A percentile compares a stretch with the other conserved stretches of the same genome.
Conservation (phyloP, 2,329 filamentous ascomycete genomes). For the Huntiella abstrusa region DNA sequence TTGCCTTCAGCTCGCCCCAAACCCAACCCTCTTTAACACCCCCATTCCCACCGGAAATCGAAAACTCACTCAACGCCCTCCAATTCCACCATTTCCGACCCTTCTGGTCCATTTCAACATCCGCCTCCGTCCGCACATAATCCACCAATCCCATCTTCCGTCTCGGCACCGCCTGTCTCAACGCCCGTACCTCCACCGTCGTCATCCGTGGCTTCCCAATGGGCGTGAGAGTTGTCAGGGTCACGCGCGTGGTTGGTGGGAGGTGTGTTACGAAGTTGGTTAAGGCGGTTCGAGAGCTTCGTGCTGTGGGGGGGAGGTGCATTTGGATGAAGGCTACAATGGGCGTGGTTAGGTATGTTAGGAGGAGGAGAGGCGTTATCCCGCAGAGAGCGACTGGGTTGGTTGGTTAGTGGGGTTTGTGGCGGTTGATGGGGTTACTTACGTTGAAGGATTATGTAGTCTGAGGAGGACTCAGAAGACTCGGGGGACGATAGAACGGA, state of each 20-base stretch:
- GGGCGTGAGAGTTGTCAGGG: constrained; percentile 35
- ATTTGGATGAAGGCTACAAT: constrained; percentile 58
- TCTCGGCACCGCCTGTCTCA: constrained; percentile 15
- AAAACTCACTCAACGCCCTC: constrained; percentile 22
- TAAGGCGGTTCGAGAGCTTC: constrained; percentile 37
- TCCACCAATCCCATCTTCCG: constrained; percentile 24
- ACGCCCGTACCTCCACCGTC: constrained; percentile 22
- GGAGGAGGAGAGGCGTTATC: constrained; percentile 43
- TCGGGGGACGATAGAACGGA: constrained; percentile 29
- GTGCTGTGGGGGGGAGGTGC: constrained; percentile 45
- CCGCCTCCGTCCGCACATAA: constrained; percentile 17
- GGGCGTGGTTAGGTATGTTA: constrained; percentile 46
- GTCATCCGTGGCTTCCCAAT: constrained; percentile 35
- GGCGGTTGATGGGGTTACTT: constrained; percentile 13
- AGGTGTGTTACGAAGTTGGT: constrained; percentile 30
- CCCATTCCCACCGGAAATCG: constrained; percentile 17
- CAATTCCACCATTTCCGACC: constrained; percentile 23
- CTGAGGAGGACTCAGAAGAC: constrained; percentile 16
- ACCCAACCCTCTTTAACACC: constrained; percentile 20
- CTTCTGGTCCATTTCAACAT: constrained; percentile 19
- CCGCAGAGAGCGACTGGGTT: constrained; percentile 37
- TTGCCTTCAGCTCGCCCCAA: constrained; percentile 22
- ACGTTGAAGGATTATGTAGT: constrained; percentile 20
- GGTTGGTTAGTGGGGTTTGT: constrained; percentile 2
- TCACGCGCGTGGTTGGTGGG: constrained; percentile 27